Percentiles rank a stretch among this genome's conserved stretches.
phyloP scores from a whole-genome alignment of 495 filamentous ascomycete genomes.

The Aspergillus heteromorphus region DNA sequence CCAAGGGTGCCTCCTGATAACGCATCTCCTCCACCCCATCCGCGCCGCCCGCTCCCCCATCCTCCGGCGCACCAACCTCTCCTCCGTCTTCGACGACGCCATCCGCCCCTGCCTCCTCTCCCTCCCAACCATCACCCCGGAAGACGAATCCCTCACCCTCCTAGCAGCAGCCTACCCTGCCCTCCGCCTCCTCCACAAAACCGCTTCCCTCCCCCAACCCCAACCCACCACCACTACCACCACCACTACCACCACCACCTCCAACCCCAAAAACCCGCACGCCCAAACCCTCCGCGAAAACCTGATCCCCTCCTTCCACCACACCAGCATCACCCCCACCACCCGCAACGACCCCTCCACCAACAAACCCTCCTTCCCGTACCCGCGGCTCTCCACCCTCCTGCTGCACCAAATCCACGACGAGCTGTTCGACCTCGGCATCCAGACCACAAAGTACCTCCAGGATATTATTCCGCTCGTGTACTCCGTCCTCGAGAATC shows the following conservation, averaged over 20 bases:
- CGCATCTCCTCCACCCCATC: slow-evolving; percentile 56
- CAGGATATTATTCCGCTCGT: slow-evolving; percentile 66
- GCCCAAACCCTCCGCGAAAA: slow-evolving; percentile 35
- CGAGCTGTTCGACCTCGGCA: slow-evolving; percentile 56
- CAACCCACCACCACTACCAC: slow-evolving; percentile 2
- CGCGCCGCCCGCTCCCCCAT: slow-evolving; percentile 41
- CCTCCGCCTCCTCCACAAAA: slow-evolving; percentile 53
- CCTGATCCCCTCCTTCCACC: slow-evolving; percentile 43
- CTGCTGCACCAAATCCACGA: slow-evolving; percentile 52
- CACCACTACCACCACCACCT: slow-evolving; percentile 12
- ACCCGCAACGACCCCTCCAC: slow-evolving; percentile 28
- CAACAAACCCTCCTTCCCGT: slow-evolving; percentile 36
- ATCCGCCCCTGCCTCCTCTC: slow-evolving; percentile 66
- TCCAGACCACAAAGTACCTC: slow-evolving; percentile 70
- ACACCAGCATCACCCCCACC: slow-evolving; percentile 35
- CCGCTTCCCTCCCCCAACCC: slow-evolving; percentile 22
- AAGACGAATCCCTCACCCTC: slow-evolving; percentile 60
- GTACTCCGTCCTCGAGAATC: slow-evolving; percentile 58
- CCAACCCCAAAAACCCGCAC: slow-evolving; percentile 15
- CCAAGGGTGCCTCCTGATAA: slow-evolving; percentile 56
- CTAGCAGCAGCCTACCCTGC: slow-evolving; percentile 62
- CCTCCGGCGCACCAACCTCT: slow-evolving; percentile 68
- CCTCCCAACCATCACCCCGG: slow-evolving; percentile 74
- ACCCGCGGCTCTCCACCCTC: slow-evolving; percentile 41
- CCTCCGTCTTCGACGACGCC: slow-evolving; percentile 72